Evolutionary conservation across 163 green algal species (phyloP), one percentile per base, ranked within the genome.

Genomic region (Picocystis sp.): DNA sequence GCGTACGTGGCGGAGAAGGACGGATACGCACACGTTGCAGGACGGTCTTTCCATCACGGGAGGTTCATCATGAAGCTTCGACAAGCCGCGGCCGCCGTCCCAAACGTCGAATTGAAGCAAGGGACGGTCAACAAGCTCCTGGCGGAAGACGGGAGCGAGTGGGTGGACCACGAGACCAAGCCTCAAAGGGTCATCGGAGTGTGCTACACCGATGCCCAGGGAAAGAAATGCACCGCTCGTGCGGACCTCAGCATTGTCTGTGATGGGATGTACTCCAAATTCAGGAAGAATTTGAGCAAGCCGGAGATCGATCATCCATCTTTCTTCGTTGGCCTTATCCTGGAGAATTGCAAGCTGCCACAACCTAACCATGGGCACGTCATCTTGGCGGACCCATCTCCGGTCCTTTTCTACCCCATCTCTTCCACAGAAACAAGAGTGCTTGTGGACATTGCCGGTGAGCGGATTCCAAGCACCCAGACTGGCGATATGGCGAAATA

Each of bases 321-420:
- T 48, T 88, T 75, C 64, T 98, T 98, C 66, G 86, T 98, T 50
- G 89, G 80, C 14, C 69, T 98, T 24, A 71, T 93, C 45, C 70
- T 98, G 24, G 56, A 69, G 3, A 62, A 62, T 25, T 64, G 62
- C 33, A 6, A 63, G 17, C 74, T 98, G 65, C 87, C 87, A 2
- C 65, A 83, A 65, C 58, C 78, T 34, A 83, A 85, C 64, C 83
- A 93, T 63, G 89, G 89, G 2, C 89, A 98, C 57, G 89, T 97
- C 2, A 67, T 98, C 22, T 75, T 98, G 3, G 83, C 71, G 21
- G 72, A 89, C 24, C 89, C 89, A 33, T 92, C 83, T 1, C 89
- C 89, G 22, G 79, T 97, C 51, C 82, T 98, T 11, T 94, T 98
- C 70, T 98, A 98, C 78, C 89, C 87, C 17, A 96, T 98, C 67